Evolutionary conservation across 345 rosid species (phyloP).

Genomic region (Linum trigynum): DNA sequence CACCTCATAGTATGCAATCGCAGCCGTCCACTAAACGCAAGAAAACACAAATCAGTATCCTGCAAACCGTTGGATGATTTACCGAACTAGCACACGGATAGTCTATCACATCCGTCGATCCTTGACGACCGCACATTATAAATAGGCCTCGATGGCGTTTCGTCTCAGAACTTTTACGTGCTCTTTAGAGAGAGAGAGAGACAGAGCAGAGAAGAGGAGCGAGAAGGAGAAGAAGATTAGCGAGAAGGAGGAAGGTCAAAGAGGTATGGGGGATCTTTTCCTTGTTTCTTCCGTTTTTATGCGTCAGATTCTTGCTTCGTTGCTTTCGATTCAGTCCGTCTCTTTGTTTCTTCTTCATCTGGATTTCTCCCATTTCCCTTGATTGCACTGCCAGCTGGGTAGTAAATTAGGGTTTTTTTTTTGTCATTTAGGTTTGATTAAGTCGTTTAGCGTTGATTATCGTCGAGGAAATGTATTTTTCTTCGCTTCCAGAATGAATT

Average conservation of each 20-base stretch:
- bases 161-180: accelerated
- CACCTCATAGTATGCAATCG: slow-evolving; percentile 18
- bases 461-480: too few species aligned
- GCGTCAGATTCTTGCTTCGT: too few species aligned
- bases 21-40: slow-evolving; percentile 23
- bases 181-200: not conserved
- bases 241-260: not conserved
- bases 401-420: too few species aligned
- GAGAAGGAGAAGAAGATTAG: not conserved
- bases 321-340: too few species aligned
- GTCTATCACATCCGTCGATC: slow-evolving; percentile 30
- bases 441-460: too few species aligned
- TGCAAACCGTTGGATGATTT: slow-evolving; percentile 34
- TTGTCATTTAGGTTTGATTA: too few species aligned
- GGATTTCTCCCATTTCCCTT: too few species aligned
- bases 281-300: too few species aligned
- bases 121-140: not conserved
- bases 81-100: slow-evolving; percentile 47
- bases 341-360: too few species aligned
- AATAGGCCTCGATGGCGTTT: not conserved
- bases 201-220: not conserved
- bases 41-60: slow-evolving; percentile 45
- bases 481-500: too few species aligned
- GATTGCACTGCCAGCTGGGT: too few species aligned
- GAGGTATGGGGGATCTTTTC: not conserved